A percentile compares a stretch with the other conserved stretches of the same genome.
phyloP scores from a whole-genome alignment of 306 rosid genomes.

The Bauhinia variegata region DNA sequence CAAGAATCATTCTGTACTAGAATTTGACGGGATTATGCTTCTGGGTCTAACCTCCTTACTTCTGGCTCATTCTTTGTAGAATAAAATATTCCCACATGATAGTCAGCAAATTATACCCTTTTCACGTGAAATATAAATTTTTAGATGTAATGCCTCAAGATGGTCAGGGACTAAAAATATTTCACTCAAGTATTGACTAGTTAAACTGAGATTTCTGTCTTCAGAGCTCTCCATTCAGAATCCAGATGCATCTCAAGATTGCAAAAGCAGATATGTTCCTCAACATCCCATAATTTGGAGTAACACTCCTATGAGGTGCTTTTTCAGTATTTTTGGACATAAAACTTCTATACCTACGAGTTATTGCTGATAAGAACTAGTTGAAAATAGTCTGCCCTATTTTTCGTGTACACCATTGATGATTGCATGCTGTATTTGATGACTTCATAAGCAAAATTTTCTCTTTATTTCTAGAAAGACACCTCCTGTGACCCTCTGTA shows the following conservation, averaged over 20 bases:
- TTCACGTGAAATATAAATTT: constrained; percentile 36
- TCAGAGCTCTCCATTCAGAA: constrained; percentile 51
- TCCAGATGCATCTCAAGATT: constrained; percentile 52
- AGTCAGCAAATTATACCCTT: constrained; percentile 13
- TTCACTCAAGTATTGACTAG: constrained; percentile 46
- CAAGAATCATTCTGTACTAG: not conserved
- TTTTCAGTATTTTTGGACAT: constrained; percentile 57
- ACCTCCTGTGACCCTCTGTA: too few relatives aligned
- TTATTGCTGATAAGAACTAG: constrained; percentile 38
- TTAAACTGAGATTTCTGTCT: constrained; percentile 54
- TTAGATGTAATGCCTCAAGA: constrained; percentile 34
- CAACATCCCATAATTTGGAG: constrained; percentile 50
- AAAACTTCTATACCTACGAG: constrained; percentile 42
- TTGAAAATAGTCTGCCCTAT: too few relatives aligned
- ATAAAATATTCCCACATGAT: constrained; percentile 34
- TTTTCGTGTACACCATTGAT: too few relatives aligned
- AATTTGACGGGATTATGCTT: constrained; percentile 14
- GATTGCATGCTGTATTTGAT: too few relatives aligned
- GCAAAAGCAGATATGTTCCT: constrained; percentile 46
- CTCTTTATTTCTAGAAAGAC: too few relatives aligned
- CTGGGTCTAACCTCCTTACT: constrained; percentile 5
- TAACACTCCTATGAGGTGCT: constrained; percentile 54
- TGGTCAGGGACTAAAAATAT: constrained; percentile 32
- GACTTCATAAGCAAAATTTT: too few relatives aligned
- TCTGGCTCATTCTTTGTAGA: constrained; percentile 35